These are phyloP conservation scores for Melanogaster broomeanus DNA, from an alignment of 768 basidiomycete species.

Conservation along the genomic window DNA sequence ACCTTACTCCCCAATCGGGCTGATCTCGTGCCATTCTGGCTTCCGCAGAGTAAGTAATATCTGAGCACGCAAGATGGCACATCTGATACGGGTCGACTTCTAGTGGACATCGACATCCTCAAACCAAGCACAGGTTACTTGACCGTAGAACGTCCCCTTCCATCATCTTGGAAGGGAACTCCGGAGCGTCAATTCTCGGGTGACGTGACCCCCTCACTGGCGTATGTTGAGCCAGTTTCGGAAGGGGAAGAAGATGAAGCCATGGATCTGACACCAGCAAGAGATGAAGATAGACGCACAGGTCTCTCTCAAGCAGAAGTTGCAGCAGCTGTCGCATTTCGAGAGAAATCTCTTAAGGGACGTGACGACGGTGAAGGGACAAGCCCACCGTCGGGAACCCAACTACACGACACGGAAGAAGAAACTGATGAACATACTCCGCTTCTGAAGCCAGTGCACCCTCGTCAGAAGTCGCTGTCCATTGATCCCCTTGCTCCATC, in stretches of 20 bases:
- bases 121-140: slow-evolving; percentile 86
- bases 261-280: slow-evolving; percentile 63
- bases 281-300: slow-evolving; percentile 80
- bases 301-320: slow-evolving; percentile 74
- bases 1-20: slow-evolving; percentile 91
- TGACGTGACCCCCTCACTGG: slow-evolving; percentile 39
- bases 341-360: slow-evolving; percentile 77
- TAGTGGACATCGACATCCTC: slow-evolving; percentile 94
- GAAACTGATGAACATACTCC: slow-evolving; percentile 38
- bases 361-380: slow-evolving; percentile 17
- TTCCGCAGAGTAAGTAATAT: slow-evolving; percentile 76
- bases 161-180: slow-evolving; percentile 45
- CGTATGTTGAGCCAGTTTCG: slow-evolving; percentile 87
- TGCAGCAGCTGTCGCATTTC: slow-evolving; percentile 82
- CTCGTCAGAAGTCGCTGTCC: slow-evolving; percentile 45
- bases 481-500: slow-evolving; percentile 90
- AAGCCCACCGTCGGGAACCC: slow-evolving; percentile 3
- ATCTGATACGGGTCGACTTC: neutral
- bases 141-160: slow-evolving; percentile 73
- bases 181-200: slow-evolving; percentile 47
- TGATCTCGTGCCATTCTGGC: slow-evolving; percentile 97
- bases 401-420: slow-evolving; percentile 21
- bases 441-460: slow-evolving; percentile 31
- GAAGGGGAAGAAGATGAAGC: slow-evolving; percentile 94
- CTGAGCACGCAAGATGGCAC: neutral